Conservation (phyloP, 73 alveolate species). For the Tetrahymena elliotti region DNA sequence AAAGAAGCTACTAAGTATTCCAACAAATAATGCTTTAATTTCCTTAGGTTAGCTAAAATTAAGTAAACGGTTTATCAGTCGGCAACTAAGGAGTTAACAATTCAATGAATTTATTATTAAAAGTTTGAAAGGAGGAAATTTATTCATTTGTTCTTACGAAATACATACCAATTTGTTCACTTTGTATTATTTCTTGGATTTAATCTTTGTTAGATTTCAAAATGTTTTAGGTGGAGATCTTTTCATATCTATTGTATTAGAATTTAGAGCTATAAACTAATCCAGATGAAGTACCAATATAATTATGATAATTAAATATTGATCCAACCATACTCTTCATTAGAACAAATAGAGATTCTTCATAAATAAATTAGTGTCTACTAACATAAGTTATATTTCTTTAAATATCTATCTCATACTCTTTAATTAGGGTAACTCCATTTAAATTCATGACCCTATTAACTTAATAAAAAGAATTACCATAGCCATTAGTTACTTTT, state of each 20-base stretch:
- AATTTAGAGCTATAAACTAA: not conserved
- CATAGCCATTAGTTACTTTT: not conserved
- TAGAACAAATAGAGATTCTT: not conserved
- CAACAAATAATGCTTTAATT: too few relatives aligned
- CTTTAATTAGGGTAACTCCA: not conserved
- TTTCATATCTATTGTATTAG: not conserved
- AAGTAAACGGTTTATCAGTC: not conserved
- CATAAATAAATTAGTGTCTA: not conserved
- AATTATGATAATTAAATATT: too few relatives aligned
- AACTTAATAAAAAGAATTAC: not conserved
- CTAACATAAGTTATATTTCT: not conserved
- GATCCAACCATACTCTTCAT: not conserved
- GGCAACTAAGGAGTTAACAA: not conserved
- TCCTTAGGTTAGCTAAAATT: not conserved
- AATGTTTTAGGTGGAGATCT: not conserved
- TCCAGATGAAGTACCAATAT: not conserved
- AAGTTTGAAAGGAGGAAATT: not conserved
- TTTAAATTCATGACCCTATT: not conserved
- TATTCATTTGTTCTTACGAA: not conserved
- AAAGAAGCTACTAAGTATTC: not conserved
- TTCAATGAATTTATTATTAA: not conserved
- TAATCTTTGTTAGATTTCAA: not conserved
- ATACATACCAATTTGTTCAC: not conserved
- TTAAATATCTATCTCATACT: not conserved
- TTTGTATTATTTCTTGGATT: not conserved